Percentiles rank a stretch among this genome's conserved stretches.
Conservation (phyloP, 805 yeast genomes). For the Lipomyces sp. region DNA sequence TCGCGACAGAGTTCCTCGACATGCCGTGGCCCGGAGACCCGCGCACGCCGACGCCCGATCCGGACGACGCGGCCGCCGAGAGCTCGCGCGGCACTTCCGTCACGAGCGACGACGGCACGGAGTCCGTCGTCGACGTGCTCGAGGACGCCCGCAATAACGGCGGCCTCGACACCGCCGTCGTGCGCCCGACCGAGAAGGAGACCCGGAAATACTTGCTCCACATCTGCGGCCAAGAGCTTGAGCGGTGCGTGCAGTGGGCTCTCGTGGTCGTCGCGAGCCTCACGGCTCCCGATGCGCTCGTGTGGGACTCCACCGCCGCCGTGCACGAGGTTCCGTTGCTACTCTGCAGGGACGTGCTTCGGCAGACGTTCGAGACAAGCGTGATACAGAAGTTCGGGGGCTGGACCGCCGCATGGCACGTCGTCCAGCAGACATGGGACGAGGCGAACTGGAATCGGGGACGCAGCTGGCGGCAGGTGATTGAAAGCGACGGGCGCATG, state of each 20-base stretch:
- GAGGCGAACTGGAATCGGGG: conserved; percentile 7
- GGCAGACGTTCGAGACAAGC: conserved; percentile 2
- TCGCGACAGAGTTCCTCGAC: too few relatives aligned
- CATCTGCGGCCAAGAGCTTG: conserved; percentile 13
- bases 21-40: not conserved
- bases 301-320: not conserved
- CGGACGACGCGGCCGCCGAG: too few relatives aligned
- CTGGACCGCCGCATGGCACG: conserved; percentile 14
- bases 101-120: too few relatives aligned
- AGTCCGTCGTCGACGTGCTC: too few relatives aligned
- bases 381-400: conserved; percentile 9
- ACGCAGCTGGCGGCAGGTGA: conserved; percentile 12
- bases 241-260: conserved; percentile 10
- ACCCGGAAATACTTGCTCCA: not conserved
- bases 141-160: too few relatives aligned
- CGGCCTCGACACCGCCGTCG: too few relatives aligned
- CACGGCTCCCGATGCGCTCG: not conserved
- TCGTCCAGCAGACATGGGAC: conserved; percentile 11
- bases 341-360: conserved; percentile 4
- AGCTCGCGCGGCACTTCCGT: too few relatives aligned
- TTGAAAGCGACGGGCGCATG: not conserved
- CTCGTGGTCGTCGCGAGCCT: conserved; percentile 9
- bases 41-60: not conserved
- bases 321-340: not conserved
- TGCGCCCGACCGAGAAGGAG: not conserved